These are phyloP conservation scores for Entomophthora muscae DNA, from an alignment of 371 early-diverging fungal genomes.

Conservation along the genomic window DNA sequence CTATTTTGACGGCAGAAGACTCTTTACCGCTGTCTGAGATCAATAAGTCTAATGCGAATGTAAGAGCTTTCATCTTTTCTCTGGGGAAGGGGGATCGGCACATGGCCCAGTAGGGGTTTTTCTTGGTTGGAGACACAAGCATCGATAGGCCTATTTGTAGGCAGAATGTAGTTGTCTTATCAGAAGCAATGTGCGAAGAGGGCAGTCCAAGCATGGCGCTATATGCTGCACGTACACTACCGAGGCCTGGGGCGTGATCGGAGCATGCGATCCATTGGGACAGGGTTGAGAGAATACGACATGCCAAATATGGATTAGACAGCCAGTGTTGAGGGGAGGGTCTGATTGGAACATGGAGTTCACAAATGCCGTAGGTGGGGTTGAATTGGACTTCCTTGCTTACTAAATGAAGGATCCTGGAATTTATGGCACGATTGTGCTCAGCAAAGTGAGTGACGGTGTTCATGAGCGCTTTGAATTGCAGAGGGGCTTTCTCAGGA, in stretches of 20 bases:
- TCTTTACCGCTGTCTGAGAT: not conserved
- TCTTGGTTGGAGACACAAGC: not conserved
- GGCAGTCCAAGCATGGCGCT: not conserved
- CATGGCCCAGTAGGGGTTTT: not conserved
- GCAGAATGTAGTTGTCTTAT: not conserved
- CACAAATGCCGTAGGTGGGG: conserved; percentile 2
- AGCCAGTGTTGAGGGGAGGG: conserved; percentile 3
- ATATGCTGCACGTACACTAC: not conserved
- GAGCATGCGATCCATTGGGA: conserved; percentile 7
- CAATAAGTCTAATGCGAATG: not conserved
- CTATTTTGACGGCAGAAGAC: not conserved
- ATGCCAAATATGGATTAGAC: conserved; percentile 1
- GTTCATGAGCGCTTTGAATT: not conserved
- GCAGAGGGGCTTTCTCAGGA: not conserved
- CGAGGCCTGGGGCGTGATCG: conserved; percentile 8
- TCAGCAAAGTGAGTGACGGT: conserved; percentile 7
- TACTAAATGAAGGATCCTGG: not conserved
- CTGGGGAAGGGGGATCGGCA: not conserved
- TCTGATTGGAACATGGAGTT: not conserved
- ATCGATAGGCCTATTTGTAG: not conserved
- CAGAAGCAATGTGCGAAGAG: not conserved
- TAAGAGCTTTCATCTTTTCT: not conserved
- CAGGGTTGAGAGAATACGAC: conserved; percentile 4
- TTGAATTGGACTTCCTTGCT: conserved; percentile 1
- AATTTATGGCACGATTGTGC: conserved; percentile 6